These are phyloP conservation scores for Ilex aquifolium DNA, from an alignment of 257 asterid genomes.

Conservation along the genomic window DNA sequence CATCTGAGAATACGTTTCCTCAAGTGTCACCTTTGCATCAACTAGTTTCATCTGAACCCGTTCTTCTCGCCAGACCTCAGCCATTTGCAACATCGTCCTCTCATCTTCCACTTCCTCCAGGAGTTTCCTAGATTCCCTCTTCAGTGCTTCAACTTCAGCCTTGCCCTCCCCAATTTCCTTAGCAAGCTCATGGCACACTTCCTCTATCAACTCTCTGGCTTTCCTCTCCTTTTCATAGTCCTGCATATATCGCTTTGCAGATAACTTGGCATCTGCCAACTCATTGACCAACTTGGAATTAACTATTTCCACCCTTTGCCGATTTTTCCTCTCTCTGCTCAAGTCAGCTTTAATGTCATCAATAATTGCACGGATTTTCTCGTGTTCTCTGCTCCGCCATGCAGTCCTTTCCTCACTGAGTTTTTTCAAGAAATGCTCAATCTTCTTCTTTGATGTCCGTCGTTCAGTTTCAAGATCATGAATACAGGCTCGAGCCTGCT, in stretches of 20 bases:
- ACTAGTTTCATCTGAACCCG: conserved; percentile 64
- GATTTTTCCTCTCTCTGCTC: conserved; percentile 47
- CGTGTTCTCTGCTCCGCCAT: conserved; percentile 65
- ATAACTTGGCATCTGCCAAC: conserved; percentile 39
- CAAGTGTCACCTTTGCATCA: conserved; percentile 63
- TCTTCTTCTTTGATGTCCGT: conserved; percentile 52
- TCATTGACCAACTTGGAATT: conserved; percentile 55
- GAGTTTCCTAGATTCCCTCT: conserved; percentile 40
- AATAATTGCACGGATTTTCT: conserved; percentile 51
- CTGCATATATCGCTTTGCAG: conserved; percentile 47
- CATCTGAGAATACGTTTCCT: conserved; percentile 56
- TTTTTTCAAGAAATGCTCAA: conserved; percentile 54
- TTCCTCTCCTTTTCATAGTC: conserved; percentile 59
- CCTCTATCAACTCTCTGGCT: conserved; percentile 53
- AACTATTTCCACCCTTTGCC: conserved; percentile 52
- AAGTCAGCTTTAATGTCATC: conserved; percentile 47
- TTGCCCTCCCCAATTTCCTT: conserved; percentile 56
- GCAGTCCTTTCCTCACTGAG: conserved; percentile 60
- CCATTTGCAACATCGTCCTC: conserved; percentile 69
- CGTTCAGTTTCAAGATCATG: conserved; percentile 53
- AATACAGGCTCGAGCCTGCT: conserved; percentile 49
- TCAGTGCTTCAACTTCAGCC: conserved; percentile 58
- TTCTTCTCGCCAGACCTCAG: conserved; percentile 79
- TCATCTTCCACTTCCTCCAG: conserved; percentile 66
- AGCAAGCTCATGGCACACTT: conserved; percentile 65